Evolutionary conservation across 306 rosid genomes (phyloP), one percentile per base, ranked within the genome.

Genomic region (Chamaecrista fasciculata): DNA sequence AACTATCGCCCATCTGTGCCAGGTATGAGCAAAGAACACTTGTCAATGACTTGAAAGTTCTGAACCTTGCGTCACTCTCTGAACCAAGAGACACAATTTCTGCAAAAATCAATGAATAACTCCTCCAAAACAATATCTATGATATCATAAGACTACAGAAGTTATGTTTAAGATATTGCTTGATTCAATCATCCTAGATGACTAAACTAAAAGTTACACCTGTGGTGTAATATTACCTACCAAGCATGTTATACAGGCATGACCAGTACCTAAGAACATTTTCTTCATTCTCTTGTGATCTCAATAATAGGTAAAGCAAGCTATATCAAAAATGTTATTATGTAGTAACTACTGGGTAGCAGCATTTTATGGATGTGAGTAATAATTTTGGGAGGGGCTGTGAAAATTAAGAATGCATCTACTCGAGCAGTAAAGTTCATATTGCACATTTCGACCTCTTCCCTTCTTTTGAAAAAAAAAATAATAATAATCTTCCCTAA

Each of bases 1-100:
- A 73, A 33, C 37, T 79, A 71, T 91, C 88, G 52, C 97, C 97
- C 71, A 94, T 85, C 86, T 83, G 89, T 14, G 68, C 69, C 66
- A 88, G 72, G 70, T 64, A 81, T 43, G 86, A 79, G 75, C 86
- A 86, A 43, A 86, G 52, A 61, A 74, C 31, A 43, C 69, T 29
- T 11, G 83, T 86, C 75, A 88, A 50, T 12, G 75, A 72, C 84
- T 70, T 90, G 59, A 73, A 83, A 23, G 81, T 80, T 72, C 52
- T 67, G 25, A 51, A 46, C 50, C 21, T 55, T 59, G 75, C 31
- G 23, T 65, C 86, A 75, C 72, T 76, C 79, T 73, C 83, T 18
- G 49, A 46, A 79, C 63, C 82, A 66, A 77, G 28, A 72, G 73
- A 52, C 28, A 68, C 68, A 5, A 72, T 72, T 60, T 60, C 97